A percentile compares a stretch with the other conserved stretches of the same genome.
These are phyloP conservation scores for Termitomyces sp. DNA, from an alignment of 768 basidiomycete genomes.

Conservation along the genomic window DNA sequence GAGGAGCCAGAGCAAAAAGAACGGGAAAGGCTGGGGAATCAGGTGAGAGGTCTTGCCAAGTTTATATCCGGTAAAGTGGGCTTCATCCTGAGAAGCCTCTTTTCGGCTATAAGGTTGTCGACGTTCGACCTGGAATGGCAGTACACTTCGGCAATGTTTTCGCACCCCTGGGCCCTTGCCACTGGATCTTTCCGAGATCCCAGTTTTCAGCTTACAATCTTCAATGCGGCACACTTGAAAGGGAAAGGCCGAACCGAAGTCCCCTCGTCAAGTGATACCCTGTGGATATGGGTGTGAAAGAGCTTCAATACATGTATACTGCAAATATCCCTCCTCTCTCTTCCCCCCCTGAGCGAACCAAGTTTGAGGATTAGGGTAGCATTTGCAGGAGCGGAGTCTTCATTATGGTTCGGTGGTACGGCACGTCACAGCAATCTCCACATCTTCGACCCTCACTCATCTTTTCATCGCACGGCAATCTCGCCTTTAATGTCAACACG, in stretches of 20 bases:
- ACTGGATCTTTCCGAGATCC: not conserved
- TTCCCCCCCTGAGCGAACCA: not conserved
- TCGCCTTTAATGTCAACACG: not conserved
- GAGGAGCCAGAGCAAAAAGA: constrained; percentile 11
- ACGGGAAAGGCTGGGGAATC: constrained; percentile 9
- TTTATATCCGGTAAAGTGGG: constrained; percentile 18
- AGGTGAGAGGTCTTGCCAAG: constrained; percentile 1
- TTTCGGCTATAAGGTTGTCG: constrained; percentile 8
- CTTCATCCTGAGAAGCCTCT: constrained; percentile 12
- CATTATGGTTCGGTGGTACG: not conserved
- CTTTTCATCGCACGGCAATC: not conserved
- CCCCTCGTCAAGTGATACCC: not conserved
- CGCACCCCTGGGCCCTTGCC: not conserved
- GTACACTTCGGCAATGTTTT: constrained; percentile 1
- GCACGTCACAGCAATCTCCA: not conserved
- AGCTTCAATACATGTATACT: not conserved
- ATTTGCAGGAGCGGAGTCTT: not conserved
- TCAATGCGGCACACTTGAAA: not conserved
- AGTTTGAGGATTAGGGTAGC: not conserved
- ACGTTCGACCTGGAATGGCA: constrained; percentile 5
- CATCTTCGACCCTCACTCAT: not conserved
- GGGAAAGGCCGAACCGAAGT: not conserved
- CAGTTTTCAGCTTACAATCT: not conserved
- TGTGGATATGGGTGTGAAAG: not conserved
- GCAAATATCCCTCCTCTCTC: not conserved